Base-by-base conservation (phyloP, 768 basidiomycete species). In the Tylopilus plumbeoviolaceoides region DNA sequence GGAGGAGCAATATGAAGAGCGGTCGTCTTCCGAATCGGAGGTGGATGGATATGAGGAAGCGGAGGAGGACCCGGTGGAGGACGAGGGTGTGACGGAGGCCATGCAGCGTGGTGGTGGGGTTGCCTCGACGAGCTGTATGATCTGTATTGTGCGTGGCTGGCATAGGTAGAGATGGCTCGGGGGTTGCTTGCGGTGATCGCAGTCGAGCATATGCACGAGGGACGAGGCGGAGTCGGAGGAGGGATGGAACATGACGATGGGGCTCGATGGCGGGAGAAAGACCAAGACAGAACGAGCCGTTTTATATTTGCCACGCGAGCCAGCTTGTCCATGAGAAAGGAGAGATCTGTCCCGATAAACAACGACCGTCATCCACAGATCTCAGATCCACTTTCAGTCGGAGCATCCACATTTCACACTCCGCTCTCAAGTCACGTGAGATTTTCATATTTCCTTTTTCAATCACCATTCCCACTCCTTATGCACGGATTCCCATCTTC, bases 101-200 rank as follows among this genome's bases (percentile, higher is more conserved):
- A 78, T 44, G 72, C 66, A 41, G 75, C 69, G 45, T 61, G 74
- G 70, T 0, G 85, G 85, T 1, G 85, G 77, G 0, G 63, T 31
- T 0, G 80, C 82, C 62, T 89, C 87, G 46, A 82, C 81, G 68
- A 89, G 86, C 71, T 88, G 81, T 47, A 89, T 89, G 72, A 87
- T 82, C 65, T 84, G 79, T 20, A 82, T 69, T 20, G 77, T 65
- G 64, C 79, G 76, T 1, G 75, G 79, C 53, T 79, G 74, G 59
- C 73, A 67, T 57, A 77, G 63, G 68, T 74, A 73, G 62, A 81
- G 71, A 46, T 80, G 74, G 55, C 66, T 59, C n/a, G 72, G 54
- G 59, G 61, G 55, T 54, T 67, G 65, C 51, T 77, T 75, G 56
- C 68, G 57, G 44, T 70, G 62, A 43, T 68, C 62, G 56, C 68